Evolutionary conservation across 306 rosid species (phyloP).

Genomic region (cucumber (Cucumis sativus)): Cucumber_9930_V3 NC_026656.2:7008001-7008500

Average conservation of each 20-base stretch:
- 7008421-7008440: background rate
- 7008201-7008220: background rate
- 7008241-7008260: background rate
- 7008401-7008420: constrained; percentile 9
- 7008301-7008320: background rate
- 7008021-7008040: background rate
- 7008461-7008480: too few species aligned
- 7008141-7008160: background rate
- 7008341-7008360: constrained; percentile 35
- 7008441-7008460: too few species aligned
- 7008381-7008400: constrained; percentile 26
- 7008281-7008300: background rate
- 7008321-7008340: constrained; percentile 46
- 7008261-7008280: background rate
- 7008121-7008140: background rate
- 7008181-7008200: background rate
- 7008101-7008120: background rate
- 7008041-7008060: background rate
- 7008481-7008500: constrained; percentile 26
- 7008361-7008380: constrained; percentile 4
- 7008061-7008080: background rate
- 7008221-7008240: background rate
- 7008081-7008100: background rate
- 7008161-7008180: background rate
- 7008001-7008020: background rate